Percentiles rank a stretch among this genome's conserved stretches.
Conservation (phyloP, 2,329 filamentous ascomycete species). For the Aspergillus vadensis region DNA sequence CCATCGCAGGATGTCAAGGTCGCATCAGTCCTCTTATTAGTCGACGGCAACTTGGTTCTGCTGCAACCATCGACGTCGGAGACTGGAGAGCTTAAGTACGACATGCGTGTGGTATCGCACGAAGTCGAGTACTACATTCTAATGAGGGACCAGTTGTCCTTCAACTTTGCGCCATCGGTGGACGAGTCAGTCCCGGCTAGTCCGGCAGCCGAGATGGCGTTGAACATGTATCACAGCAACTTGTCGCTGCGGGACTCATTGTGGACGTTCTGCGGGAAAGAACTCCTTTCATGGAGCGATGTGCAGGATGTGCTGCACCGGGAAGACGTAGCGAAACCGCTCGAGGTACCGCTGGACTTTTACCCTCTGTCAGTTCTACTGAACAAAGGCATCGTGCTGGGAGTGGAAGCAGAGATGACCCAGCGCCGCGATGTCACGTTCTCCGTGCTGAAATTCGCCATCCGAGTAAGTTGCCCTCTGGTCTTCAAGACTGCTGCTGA, state of each 20-base stretch:
- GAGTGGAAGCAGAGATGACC: constrained; percentile 89
- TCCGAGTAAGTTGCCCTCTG: constrained; percentile 65
- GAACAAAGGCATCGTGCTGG: constrained; percentile 86
- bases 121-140: constrained; percentile 94
- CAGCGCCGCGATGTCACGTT: constrained; percentile 90
- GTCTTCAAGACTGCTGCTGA: constrained; percentile 7
- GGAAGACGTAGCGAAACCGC: constrained; percentile 71
- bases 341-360: constrained; percentile 86
- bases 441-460: constrained; percentile 83
- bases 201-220: constrained; percentile 49
- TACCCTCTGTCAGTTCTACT: constrained; percentile 86
- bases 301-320: constrained; percentile 79
- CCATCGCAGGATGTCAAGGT: constrained; percentile 93
- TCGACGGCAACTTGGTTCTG: constrained; percentile 93
- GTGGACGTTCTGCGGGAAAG: constrained; percentile 89
- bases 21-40: constrained; percentile 91
- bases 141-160: constrained; percentile 76
- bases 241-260: constrained; percentile 77
- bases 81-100: constrained; percentile 86
- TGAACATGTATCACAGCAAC: constrained; percentile 48
- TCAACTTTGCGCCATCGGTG: constrained; percentile 49
- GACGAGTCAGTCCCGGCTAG: constrained; percentile 53
- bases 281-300: constrained; percentile 86
- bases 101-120: constrained; percentile 95
- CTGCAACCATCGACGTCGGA: constrained; percentile 84